Base-by-base conservation (phyloP, 2,329 filamentous ascomycete genomes). In the Pyrenochaeta sp. region DNA sequence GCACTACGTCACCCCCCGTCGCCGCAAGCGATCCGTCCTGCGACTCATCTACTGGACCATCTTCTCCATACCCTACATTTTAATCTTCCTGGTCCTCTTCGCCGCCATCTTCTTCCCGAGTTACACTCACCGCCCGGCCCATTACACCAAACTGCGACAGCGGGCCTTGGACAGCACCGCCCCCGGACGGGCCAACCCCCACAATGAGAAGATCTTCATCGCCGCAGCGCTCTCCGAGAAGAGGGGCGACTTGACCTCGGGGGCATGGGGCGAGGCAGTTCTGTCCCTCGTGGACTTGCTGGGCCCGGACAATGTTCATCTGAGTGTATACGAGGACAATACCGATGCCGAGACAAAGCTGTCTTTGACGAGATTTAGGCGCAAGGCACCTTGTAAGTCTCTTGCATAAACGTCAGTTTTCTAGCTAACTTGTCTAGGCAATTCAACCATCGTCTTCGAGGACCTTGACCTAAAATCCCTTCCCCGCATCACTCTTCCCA, bases 281-380 rank as follows among this genome's bases (percentile, higher is more conserved):
- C 62, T 85, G 27, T 73, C 82, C 14, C 69, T 91, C 40, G 79
- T 90, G 21, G 75, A 87, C 35, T 65, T 88, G 20, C 74, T 91
- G 24, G 88, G 88, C 0, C 77, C 79, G 10, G 74, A 86, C 23
- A 87, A 89, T 58, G 83, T 87, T 2, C 88, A 84, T 61, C 68
- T 91, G 41, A 88, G 85, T 67, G 81, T 91, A 21, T 90, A 89
- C 65, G 87, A 89, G 63, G 87, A 88, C 58, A 83, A 88, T 60
- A 81, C 85, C 21, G 84, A 85, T 2, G 70, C 76, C 1, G 71
- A 75, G 20, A 84, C 83, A 11, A 75, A 75, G 43, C 66, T 72
- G 22, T 83, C 85, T 0, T 72, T 90, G 41, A 59, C 71, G 20
- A 67, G 72, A 2, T 77, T 90, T 31, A 76, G 78, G 41, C 61